Conservation (phyloP, 768 basidiomycete genomes). For the Tephrocybe sp. region DNA sequence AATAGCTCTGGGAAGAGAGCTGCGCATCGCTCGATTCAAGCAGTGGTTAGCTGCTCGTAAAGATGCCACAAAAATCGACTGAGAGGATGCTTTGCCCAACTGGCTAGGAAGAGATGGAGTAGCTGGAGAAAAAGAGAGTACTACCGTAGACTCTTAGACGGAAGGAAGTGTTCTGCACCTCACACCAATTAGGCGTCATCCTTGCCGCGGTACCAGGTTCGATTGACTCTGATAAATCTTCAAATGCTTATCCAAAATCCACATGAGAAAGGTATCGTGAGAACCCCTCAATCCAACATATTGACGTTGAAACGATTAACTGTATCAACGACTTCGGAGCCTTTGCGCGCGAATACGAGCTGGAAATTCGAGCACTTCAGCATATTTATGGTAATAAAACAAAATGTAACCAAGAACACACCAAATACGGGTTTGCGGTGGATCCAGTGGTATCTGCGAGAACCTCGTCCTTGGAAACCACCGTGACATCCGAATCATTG, state of each 20-base stretch:
- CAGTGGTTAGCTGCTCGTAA: too few relatives aligned
- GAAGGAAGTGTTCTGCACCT: too few relatives aligned
- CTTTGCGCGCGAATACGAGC: conserved; percentile 86
- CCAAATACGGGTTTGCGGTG: conserved; percentile 89
- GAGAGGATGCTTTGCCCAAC: too few relatives aligned
- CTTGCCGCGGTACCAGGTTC: too few relatives aligned
- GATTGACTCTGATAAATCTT: too few relatives aligned
- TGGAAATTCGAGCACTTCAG: conserved; percentile 30
- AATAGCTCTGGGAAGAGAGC: conserved; percentile 62
- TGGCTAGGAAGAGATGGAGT: too few relatives aligned
- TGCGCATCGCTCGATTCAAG: conserved; percentile 50
- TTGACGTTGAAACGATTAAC: conserved; percentile 62
- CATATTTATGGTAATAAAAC: neutral
- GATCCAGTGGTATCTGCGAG: conserved; percentile 88
- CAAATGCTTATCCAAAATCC: too few relatives aligned
- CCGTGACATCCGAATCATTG: conserved; percentile 86
- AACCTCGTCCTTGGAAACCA: conserved; percentile 79
- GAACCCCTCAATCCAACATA: conserved; percentile 19
- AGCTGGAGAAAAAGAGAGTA: too few relatives aligned
- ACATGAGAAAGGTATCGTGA: neutral
- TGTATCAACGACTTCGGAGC: conserved; percentile 75
- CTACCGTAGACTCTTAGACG: too few relatives aligned
- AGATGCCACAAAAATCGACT: too few relatives aligned
- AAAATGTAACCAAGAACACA: conserved; percentile 36
- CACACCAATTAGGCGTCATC: too few relatives aligned